phyloP scores from a whole-genome alignment of 805 yeast genomes.

The Cyberlindnera mycetangii region DNA sequence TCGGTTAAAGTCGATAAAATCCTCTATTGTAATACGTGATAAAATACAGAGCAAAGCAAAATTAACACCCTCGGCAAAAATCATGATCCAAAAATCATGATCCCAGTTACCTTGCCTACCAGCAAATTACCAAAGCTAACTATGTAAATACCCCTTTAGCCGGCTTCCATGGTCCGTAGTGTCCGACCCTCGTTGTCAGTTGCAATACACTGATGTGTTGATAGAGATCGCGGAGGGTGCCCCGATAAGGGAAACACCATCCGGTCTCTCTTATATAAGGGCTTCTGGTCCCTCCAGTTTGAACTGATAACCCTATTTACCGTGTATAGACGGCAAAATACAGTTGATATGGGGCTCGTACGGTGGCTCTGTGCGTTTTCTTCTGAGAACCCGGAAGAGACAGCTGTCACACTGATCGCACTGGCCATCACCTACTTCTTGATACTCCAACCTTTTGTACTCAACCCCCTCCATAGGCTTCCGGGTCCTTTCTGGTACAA shows the following conservation, averaged over 20 bases:
- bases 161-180: neutral
- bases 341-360: neutral
- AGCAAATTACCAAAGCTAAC: too few relatives aligned
- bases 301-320: neutral
- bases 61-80: neutral
- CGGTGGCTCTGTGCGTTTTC: neutral
- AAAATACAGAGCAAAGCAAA: too few relatives aligned
- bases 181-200: slow-evolving; percentile 2
- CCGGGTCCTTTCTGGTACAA: slow-evolving; percentile 62
- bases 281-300: neutral
- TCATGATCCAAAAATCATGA: too few relatives aligned
- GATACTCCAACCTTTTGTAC: slow-evolving; percentile 42
- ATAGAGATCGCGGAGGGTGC: neutral
- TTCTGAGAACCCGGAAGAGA: neutral
- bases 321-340: neutral
- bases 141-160: neutral
- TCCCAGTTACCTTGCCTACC: too few relatives aligned
- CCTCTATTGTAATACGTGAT: neutral
- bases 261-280: neutral
- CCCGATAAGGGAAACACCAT: neutral
- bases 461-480: slow-evolving; percentile 46
- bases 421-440: slow-evolving; percentile 29
- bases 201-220: slow-evolving; percentile 9
- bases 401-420: neutral
- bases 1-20: neutral